Conservation (phyloP, 257 asterid genomes). For the Verbena officinalis region DNA sequence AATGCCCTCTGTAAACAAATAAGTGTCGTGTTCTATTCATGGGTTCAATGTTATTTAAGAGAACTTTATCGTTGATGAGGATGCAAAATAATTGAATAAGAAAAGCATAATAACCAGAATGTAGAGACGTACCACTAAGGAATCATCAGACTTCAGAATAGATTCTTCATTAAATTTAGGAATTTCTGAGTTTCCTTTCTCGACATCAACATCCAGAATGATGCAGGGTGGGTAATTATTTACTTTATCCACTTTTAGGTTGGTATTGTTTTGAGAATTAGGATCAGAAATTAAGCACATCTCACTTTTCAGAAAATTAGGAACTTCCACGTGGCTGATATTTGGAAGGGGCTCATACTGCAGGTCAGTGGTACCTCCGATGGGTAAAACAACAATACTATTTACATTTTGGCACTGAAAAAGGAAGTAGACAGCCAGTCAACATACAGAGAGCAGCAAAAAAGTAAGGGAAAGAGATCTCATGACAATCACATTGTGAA, state of each 20-base stretch:
- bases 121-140: constrained; percentile 53
- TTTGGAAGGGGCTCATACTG: constrained; percentile 34
- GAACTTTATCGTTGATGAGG: neutral
- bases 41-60: constrained; percentile 9
- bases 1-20: constrained; percentile 54
- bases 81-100: constrained; percentile 1
- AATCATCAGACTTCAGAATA: constrained; percentile 59
- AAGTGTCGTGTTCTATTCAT: constrained; percentile 15
- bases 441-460: constrained; percentile 2
- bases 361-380: constrained; percentile 35
- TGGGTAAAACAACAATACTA: constrained; percentile 41
- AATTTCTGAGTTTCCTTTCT: constrained; percentile 64
- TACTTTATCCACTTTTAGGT: constrained; percentile 47
- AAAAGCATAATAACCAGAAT: too few species aligned
- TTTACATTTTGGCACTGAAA: constrained; percentile 49
- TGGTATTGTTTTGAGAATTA: constrained; percentile 42
- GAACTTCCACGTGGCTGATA: constrained; percentile 35
- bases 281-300: constrained; percentile 45
- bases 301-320: constrained; percentile 46
- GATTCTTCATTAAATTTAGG: constrained; percentile 47
- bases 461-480: constrained; percentile 16
- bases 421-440: constrained; percentile 17
- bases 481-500: neutral
- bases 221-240: constrained; percentile 44
- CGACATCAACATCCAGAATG: constrained; percentile 55